phyloP scores from a whole-genome alignment of 2,329 filamentous ascomycete genomes.

The Monascus ruber region DNA sequence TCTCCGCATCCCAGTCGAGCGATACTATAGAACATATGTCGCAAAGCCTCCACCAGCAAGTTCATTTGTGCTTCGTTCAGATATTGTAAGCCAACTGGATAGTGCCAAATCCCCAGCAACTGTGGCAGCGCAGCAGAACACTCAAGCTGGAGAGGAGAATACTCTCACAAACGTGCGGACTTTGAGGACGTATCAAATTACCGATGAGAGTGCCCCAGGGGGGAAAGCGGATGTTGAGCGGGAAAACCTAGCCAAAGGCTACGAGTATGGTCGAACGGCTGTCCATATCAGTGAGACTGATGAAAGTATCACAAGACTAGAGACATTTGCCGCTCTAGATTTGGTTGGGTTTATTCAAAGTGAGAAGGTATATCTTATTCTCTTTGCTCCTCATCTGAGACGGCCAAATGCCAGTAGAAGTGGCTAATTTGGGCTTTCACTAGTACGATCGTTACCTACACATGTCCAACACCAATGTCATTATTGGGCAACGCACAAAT shows the following conservation, averaged over 20 bases:
- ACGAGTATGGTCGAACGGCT: conserved; percentile 82
- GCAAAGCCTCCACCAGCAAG: conserved; percentile 66
- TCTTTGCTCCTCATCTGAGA: background rate
- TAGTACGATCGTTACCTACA: conserved; percentile 75
- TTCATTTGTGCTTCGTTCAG: conserved; percentile 53
- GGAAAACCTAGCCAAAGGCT: conserved; percentile 83
- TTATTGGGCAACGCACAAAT: conserved; percentile 65
- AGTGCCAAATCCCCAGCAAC: conserved; percentile 45
- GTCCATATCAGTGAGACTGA: conserved; percentile 83
- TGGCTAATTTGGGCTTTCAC: conserved; percentile 1
- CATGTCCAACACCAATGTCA: conserved; percentile 69
- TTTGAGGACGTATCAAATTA: conserved; percentile 68
- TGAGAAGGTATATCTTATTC: conserved; percentile 45
- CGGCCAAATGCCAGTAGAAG: background rate
- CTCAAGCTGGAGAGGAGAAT: conserved; percentile 20
- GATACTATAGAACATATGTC: conserved; percentile 76
- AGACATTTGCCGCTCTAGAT: conserved; percentile 62
- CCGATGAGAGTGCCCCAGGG: conserved; percentile 61
- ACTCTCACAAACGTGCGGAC: conserved; percentile 61
- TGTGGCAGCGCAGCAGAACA: conserved; percentile 19
- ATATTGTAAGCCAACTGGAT: conserved; percentile 35
- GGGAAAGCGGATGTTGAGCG: conserved; percentile 71
- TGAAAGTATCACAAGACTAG: conserved; percentile 75
- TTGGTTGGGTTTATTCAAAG: conserved; percentile 77
- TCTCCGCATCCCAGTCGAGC: conserved; percentile 73